These are phyloP conservation scores for Kwoniella bestiolae DNA, from an alignment of 768 basidiomycete genomes.

Conservation along the genomic window DNA sequence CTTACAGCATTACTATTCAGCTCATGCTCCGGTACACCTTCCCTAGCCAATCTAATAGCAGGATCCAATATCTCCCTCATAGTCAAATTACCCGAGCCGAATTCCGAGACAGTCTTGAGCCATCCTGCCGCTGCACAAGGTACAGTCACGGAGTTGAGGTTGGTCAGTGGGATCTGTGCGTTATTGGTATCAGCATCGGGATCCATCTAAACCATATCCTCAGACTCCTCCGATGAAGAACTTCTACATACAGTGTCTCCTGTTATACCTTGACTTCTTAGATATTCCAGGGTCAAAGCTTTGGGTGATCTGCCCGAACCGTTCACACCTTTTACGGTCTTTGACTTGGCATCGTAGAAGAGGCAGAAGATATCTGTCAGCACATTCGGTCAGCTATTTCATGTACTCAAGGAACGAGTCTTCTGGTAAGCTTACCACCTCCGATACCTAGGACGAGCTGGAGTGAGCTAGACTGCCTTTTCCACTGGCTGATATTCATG, in stretches of 20 bases:
- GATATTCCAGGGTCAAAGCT: constrained; percentile 75
- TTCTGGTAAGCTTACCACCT: constrained; percentile 47
- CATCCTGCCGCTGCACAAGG: constrained; percentile 91
- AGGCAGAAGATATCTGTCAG: constrained; percentile 70
- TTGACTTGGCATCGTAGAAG: constrained; percentile 82
- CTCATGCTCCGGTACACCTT: constrained; percentile 91
- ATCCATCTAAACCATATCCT: too few relatives aligned
- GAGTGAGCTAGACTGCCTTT: not conserved
- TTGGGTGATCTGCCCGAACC: constrained; percentile 87
- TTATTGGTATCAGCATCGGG: too few relatives aligned
- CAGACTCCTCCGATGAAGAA: not conserved
- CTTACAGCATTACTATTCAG: constrained; percentile 68
- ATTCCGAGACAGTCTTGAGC: constrained; percentile 81
- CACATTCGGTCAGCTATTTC: not conserved
- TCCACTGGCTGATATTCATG: constrained; percentile 36
- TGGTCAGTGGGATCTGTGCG: constrained; percentile 70
- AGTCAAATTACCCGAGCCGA: constrained; percentile 75
- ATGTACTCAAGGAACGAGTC: constrained; percentile 1
- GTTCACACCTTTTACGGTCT: constrained; percentile 83
- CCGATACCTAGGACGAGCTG: constrained; percentile 40
- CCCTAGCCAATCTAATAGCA: constrained; percentile 87
- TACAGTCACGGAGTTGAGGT: constrained; percentile 78
- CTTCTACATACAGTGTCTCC: constrained; percentile 57
- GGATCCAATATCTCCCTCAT: constrained; percentile 79
- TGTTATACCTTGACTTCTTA: constrained; percentile 69